Evolutionary conservation across 352 stramenopile genomes (phyloP), one percentile per base, ranked within the genome.

Genomic region (Elongisporangium undulatum): DNA sequence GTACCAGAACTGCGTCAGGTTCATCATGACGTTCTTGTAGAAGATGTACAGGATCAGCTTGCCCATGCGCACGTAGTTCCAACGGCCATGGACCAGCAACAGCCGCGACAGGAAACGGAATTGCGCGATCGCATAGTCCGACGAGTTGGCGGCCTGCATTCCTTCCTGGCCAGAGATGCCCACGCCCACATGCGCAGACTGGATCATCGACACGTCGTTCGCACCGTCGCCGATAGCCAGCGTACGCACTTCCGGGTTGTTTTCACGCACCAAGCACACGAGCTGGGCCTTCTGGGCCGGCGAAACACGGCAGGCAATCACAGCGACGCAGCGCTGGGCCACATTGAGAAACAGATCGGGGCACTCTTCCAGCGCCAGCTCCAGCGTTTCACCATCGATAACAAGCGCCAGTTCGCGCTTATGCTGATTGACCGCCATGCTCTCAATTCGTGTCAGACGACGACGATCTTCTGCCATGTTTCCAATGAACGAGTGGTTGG

Each of bases 181-280:
- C 23, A 98, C 86, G 51, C 93, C 94, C 4, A 98, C 87, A 64
- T 98, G 88, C 2, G 90, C 93, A 3, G 77, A 76, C 70, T 98
- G 90, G 59, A 99, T 98, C 96, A 99, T 99, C 20, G 87, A 92
- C 0, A 99, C 96, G 66, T 99, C 96, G 63, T 99, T 99, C 0
- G 95, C 96, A 24, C 96, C 96, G 59, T 99, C 96, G 23, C 96
- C 94, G 53, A 98, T 98, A 16, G 90, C 85, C 1, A 98, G 69
- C 17, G 92, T 97, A 29, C 86, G 82, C 3, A 92, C 72, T 17
- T 77, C 73, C 0, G 84, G 81, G 39, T 95, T 93, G 54, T 94
- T 87, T n/a, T 92, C 74, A 21, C 95, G 95, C 26, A 98, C 94
- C 0, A 98, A 63, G 0, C 70, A 71, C 53, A 98, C 95, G n/a